These are phyloP conservation scores for Curvularia lunata DNA, from an alignment of 2,329 filamentous ascomycete species.

Conservation along the genomic window DNA sequence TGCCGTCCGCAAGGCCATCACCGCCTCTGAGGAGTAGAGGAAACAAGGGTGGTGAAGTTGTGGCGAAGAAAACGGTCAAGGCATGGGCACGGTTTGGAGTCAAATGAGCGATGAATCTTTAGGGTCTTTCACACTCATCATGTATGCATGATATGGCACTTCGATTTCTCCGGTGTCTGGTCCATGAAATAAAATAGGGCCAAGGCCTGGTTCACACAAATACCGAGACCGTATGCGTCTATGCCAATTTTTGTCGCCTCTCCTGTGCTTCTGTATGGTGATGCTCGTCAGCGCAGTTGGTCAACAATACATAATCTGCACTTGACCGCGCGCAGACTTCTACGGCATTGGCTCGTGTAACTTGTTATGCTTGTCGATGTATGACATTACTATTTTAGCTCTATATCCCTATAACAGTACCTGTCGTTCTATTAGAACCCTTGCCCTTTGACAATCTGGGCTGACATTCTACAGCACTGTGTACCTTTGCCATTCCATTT, in stretches of 20 bases:
- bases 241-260: not conserved
- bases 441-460: not conserved
- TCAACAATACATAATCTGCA: too few species aligned
- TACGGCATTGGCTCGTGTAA: not conserved
- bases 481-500: not conserved
- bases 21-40: slow-evolving; percentile 53
- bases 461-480: not conserved
- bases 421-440: not conserved
- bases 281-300: not conserved
- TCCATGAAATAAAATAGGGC: slow-evolving; percentile 44
- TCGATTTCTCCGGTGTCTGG: slow-evolving; percentile 49
- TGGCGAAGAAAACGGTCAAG: slow-evolving; percentile 37
- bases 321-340: not conserved
- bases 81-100: slow-evolving; percentile 49
- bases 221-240: slow-evolving; percentile 14
- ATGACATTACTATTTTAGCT: not conserved
- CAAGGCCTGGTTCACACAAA: slow-evolving; percentile 44
- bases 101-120: slow-evolving; percentile 50
- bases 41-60: slow-evolving; percentile 22
- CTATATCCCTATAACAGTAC: not conserved
- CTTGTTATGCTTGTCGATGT: not conserved
- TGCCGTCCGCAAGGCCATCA: slow-evolving; percentile 67
- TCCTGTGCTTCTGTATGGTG: not conserved
- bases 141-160: slow-evolving; percentile 49
- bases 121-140: slow-evolving; percentile 48